Base-by-base conservation (phyloP, 2,329 filamentous ascomycete species). In the Ascochyta fabae region DNA sequence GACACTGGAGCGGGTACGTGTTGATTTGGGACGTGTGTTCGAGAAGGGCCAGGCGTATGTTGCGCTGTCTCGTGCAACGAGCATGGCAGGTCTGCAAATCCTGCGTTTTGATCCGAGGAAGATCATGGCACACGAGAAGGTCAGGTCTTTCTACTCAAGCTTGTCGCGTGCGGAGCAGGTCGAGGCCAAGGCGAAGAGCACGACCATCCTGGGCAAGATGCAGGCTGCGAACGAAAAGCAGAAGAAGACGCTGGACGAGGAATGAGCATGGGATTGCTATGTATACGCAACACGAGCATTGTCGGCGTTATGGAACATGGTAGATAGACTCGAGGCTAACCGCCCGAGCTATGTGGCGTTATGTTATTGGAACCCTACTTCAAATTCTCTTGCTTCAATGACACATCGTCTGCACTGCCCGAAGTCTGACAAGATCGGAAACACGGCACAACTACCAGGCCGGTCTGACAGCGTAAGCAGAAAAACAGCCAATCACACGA, bases 31-130 rank as follows among this genome's bases (percentile, higher is more conserved):
- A 27, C 89, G 86, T 59, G 91, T 96, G 1, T 99, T 99, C 67
- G 95, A 99, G 74, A 97, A 96, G 75, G 95, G 95, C 0, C 95
- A 99, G 75, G 95, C 95, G 6, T 99, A 99, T 71, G 95, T 99
- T 47, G 95, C 95, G 47, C 85, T 99, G 13, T 96, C 91, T 80
- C 90, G 95, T 76, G 95, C 95, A 13, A 96, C 92, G 1, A 90
- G 84, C 55, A 92, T 97, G 78, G 84, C 86, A 16, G 95, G 95
- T 0, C 79, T 99, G 19, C 92, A 96, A 71, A 93, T 99, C 12
- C 76, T 94, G 44, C 84, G 91, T 33, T 99, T 99, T 68, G 90
- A 97, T 68, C 90, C 91, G 63, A 84, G 80, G 58, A 98, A 96
- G 77, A 94, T 99, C 24, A 93, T 96, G 87, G 95, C 96, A 3